Evolutionary conservation across 2,329 filamentous ascomycete genomes (phyloP).

Genomic region (Sporothrix inflata): DNA sequence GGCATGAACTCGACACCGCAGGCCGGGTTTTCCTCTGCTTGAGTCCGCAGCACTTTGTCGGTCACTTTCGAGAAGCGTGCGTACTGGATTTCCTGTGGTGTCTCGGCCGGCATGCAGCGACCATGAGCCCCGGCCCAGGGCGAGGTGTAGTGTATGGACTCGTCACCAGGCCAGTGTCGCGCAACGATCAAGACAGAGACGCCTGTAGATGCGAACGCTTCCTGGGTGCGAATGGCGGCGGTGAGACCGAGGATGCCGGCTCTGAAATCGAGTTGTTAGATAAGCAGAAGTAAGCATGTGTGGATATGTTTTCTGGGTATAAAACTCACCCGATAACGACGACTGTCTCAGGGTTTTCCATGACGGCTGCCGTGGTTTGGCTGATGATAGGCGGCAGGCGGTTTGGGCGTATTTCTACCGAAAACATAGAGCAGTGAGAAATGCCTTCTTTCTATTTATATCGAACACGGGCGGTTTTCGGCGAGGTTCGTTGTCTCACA

Average conservation of each 20-base stretch:
- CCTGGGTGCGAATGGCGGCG: neutral
- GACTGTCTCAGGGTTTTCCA: neutral
- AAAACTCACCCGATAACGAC: conserved; percentile 8
- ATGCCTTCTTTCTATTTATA: no score
- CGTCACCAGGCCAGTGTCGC: conserved; percentile 48
- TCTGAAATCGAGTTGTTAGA: neutral
- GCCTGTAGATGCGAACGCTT: conserved; percentile 36
- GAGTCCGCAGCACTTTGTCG: conserved; percentile 36
- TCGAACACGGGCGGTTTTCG: no score
- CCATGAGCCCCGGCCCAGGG: neutral
- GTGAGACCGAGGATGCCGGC: conserved; percentile 17
- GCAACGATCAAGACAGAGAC: conserved; percentile 47
- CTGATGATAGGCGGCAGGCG: no score
- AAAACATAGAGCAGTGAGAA: no score
- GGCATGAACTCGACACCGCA: conserved; percentile 52
- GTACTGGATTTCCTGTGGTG: neutral
- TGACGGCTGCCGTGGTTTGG: neutral
- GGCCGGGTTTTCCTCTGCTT: conserved; percentile 45
- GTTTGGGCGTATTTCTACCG: no score
- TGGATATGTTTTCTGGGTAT: neutral
- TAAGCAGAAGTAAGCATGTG: neutral
- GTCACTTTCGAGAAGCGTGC: neutral
- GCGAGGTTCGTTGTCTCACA: no score
- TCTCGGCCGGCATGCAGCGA: neutral
- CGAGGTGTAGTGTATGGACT: neutral